phyloP scores from a whole-genome alignment of 495 filamentous ascomycete genomes.

The Podospora pseudopauciseta region DNA sequence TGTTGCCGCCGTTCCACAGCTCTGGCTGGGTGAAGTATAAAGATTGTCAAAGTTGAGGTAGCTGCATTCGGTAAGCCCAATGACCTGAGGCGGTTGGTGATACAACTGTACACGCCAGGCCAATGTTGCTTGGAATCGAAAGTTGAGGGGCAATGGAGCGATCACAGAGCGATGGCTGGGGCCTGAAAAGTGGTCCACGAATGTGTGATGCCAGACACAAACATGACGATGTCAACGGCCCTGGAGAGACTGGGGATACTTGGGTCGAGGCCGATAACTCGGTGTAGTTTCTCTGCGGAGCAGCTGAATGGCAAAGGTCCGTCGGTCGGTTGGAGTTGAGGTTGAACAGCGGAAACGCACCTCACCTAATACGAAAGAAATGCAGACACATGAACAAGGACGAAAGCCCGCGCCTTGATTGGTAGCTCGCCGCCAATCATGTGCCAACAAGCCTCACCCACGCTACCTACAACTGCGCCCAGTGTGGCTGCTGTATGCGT shows the following conservation, averaged over 20 bases:
- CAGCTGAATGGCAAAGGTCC: neutral
- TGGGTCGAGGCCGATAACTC: neutral
- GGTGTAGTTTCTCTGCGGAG: neutral
- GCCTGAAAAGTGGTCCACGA: neutral
- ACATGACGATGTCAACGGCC: neutral
- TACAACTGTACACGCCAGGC: neutral
- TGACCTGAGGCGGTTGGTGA: neutral
- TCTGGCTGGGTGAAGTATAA: neutral
- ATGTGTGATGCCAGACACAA: neutral
- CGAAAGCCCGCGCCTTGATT: neutral
- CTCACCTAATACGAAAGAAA: neutral
- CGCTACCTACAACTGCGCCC: neutral
- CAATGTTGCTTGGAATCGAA: neutral
- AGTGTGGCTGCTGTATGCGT: neutral
- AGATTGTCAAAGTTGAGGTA: no score
- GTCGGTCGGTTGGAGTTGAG: slow-evolving; percentile 1
- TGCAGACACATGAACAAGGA: neutral
- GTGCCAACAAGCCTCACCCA: neutral
- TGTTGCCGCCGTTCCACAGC: neutral
- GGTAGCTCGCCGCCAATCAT: neutral
- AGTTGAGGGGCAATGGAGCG: neutral
- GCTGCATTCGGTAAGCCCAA: neutral
- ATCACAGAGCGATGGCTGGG: slow-evolving; percentile 1
- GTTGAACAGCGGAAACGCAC: neutral
- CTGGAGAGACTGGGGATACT: neutral